These are phyloP conservation scores for Fraxinus greggii DNA, from an alignment of 305 asterid species.

Conservation along the genomic window DNA sequence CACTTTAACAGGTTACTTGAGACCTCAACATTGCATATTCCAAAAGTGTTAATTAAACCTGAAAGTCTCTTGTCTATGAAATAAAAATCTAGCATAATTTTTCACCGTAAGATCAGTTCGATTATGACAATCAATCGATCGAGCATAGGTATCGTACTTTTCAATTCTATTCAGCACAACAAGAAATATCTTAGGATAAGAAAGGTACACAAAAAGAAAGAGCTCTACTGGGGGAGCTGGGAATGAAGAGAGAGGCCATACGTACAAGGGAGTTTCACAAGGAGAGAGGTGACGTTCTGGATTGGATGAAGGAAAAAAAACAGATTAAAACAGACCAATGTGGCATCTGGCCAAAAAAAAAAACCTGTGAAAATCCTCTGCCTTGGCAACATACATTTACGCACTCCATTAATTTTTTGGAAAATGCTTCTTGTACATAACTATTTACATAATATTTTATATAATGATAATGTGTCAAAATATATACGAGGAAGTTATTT, in stretches of 20 bases:
- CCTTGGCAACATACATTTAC: background rate
- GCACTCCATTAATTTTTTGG: background rate
- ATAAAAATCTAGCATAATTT: background rate
- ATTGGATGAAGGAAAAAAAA: background rate
- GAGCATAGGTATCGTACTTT: background rate
- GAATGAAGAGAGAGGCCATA: background rate
- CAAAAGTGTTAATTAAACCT: background rate
- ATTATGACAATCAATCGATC: background rate
- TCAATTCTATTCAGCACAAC: background rate
- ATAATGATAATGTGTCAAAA: no score
- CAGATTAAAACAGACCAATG: background rate
- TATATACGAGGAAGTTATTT: no score
- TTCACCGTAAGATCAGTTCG: background rate
- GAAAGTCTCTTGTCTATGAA: background rate
- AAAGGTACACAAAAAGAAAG: background rate
- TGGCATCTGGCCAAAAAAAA: background rate
- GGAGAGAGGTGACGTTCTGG: background rate
- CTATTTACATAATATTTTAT: no score
- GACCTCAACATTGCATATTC: background rate
- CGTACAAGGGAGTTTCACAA: background rate
- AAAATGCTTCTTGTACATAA: no score
- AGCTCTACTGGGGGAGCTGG: conserved; percentile 1
- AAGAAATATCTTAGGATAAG: background rate
- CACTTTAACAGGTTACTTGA: conserved; percentile 12
- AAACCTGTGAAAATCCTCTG: background rate